A percentile compares a stretch with the other conserved stretches of the same genome.
phyloP scores from a whole-genome alignment of 2,329 filamentous ascomycete genomes.

The Exophiala calicioides region DNA sequence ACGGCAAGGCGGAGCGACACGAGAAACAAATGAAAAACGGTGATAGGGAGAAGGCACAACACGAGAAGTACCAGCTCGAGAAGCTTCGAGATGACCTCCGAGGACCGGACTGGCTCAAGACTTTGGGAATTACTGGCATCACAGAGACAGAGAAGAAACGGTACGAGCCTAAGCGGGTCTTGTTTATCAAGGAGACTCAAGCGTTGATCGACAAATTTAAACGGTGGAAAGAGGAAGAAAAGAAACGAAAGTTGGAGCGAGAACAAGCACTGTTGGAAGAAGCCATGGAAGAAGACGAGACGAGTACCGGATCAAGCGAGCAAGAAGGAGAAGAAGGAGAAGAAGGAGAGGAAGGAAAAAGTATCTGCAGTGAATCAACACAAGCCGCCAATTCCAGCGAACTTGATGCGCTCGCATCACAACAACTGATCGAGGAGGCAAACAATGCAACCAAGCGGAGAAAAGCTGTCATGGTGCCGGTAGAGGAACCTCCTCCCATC shows the following conservation, averaged over 20 bases:
- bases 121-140: slow-evolving; percentile 83
- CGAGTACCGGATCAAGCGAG: slow-evolving; percentile 42
- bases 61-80: slow-evolving; percentile 67
- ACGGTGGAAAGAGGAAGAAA: slow-evolving; percentile 86
- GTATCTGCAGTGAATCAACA: slow-evolving; percentile 17
- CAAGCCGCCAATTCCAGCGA: slow-evolving; percentile 67
- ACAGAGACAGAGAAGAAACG: slow-evolving; percentile 83
- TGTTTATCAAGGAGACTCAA: slow-evolving; percentile 82
- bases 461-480: slow-evolving; percentile 9
- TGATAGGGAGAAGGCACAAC: slow-evolving; percentile 65
- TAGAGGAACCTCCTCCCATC: slow-evolving; percentile 35
- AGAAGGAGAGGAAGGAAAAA: slow-evolving; percentile 28
- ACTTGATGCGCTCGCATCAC: slow-evolving; percentile 69
- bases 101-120: slow-evolving; percentile 87
- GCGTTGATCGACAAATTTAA: slow-evolving; percentile 83
- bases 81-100: slow-evolving; percentile 76
- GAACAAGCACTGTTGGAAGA: slow-evolving; percentile 61
- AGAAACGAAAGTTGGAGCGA: slow-evolving; percentile 73
- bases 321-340: slow-evolving; percentile 31
- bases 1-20: slow-evolving; percentile 63
- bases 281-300: slow-evolving; percentile 36
- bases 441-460: slow-evolving; percentile 46
- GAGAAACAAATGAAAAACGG: slow-evolving; percentile 70
- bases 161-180: slow-evolving; percentile 80
- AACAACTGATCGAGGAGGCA: slow-evolving; percentile 74